Evolutionary conservation across 192 early-diverging fungal genomes (phyloP), one percentile per base, ranked within the genome.

Genomic region (Backusella tuberculispora): DNA sequence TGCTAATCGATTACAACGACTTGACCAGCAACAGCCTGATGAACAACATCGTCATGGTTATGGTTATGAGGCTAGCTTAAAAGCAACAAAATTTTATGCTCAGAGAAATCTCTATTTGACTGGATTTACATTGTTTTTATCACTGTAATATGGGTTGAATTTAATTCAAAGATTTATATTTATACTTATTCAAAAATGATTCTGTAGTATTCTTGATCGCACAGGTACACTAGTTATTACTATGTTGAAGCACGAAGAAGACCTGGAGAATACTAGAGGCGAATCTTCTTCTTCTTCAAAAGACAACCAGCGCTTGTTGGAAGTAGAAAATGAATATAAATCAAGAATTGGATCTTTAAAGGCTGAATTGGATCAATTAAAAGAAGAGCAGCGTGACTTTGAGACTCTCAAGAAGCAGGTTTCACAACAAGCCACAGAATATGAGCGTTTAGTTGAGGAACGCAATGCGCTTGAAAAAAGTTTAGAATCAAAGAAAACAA

Each of bases 21-120:
- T 41, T 70, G 78, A 77, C 5, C 56, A 37, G 48, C 70, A 78
- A 34, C 46, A 66, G 1, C 63, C 78, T 34, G 71, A 73, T 12
- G 75, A 79, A 19, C 65, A 56, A 12, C 1, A 17, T 26, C 47
- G 43, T 29, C 84, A 76, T 44, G 81, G 85, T 24, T 73, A 78
- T 44, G 80, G 78, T 14, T 63, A 69, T 12, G 85, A 83, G 26
- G 71, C 76, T 14, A 81, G 68, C 17, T 21, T 83, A 42, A 80
- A 82, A 21, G 86, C 86, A 5, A 80, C 71, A 21, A 87, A 84
- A 63, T 89, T 89, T 63, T 89, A 89, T 63, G 82, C 85, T 53
- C 88, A 89, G 71, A 82, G 86, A 64, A 89, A 87, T 75, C 75
- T 89, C 81, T 89, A 89, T 34, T 67, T 89, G 70, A 86, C 85